phyloP scores from a whole-genome alignment of 73 alveolate genomes.

The Tetrahymena malaccensis region DNA sequence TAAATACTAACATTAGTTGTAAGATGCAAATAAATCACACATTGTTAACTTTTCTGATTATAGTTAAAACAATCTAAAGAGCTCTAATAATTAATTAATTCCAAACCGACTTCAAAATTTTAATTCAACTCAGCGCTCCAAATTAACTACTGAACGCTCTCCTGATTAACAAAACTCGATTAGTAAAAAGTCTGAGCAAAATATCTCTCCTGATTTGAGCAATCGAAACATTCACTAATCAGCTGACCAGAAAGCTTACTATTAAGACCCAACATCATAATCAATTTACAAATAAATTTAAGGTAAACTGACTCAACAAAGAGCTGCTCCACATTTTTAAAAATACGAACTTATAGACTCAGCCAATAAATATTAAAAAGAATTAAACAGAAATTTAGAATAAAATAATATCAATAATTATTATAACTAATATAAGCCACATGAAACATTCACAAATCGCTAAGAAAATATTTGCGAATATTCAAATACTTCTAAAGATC shows the following conservation, averaged over 20 bases:
- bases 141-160: not conserved
- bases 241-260: not conserved
- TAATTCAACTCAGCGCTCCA: not conserved
- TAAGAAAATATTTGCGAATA: not conserved
- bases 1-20: not conserved
- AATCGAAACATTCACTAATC: not conserved
- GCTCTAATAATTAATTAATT: not conserved
- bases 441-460: not conserved
- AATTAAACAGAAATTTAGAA: not conserved
- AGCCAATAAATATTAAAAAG: not conserved
- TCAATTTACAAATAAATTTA: not conserved
- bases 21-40: not conserved
- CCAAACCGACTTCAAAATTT: not conserved
- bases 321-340: not conserved
- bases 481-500: not conserved
- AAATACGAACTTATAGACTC: not conserved
- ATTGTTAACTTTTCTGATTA: not conserved
- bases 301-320: not conserved
- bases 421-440: not conserved
- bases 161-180: not conserved
- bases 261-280: not conserved
- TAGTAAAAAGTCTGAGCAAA: not conserved
- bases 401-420: not conserved
- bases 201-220: not conserved
- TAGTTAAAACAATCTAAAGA: not conserved